These are phyloP conservation scores for Apiospora malaysiana DNA, from an alignment of 2,329 filamentous ascomycete genomes.

Conservation along the genomic window DNA sequence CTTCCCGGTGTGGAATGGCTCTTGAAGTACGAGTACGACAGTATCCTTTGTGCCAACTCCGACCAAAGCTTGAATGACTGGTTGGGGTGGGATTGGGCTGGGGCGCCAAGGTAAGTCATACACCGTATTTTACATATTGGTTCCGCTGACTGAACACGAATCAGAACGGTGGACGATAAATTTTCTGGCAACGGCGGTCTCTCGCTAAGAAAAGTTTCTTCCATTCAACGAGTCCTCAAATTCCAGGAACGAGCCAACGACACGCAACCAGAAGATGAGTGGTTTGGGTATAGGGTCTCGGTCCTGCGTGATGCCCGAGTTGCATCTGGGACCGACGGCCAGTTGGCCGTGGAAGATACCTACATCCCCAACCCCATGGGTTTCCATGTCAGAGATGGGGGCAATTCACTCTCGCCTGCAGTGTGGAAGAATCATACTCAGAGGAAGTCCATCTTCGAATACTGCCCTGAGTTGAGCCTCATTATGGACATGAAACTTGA, in stretches of 20 bases:
- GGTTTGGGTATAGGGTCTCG: conserved; percentile 57
- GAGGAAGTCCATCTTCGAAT: conserved; percentile 56
- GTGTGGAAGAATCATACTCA: conserved; percentile 54
- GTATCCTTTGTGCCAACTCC: conserved; percentile 61
- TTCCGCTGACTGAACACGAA: conserved; percentile 16
- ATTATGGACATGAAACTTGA: conserved; percentile 64
- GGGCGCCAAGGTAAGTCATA: conserved; percentile 51
- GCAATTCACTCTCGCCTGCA: conserved; percentile 45
- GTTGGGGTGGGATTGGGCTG: conserved; percentile 61
- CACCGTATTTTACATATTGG: not conserved
- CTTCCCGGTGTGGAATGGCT: conserved; percentile 59
- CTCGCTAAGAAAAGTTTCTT: conserved; percentile 57
- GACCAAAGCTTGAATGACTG: conserved; percentile 57
- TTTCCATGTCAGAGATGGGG: conserved; percentile 56
- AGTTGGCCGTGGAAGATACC: conserved; percentile 56
- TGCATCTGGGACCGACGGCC: conserved; percentile 45
- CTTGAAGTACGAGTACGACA: conserved; percentile 61
- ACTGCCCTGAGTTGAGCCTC: conserved; percentile 62
- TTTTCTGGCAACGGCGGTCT: conserved; percentile 61
- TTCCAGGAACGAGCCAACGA: conserved; percentile 58
- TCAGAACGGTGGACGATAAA: conserved; percentile 46
- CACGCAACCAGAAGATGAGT: conserved; percentile 59
- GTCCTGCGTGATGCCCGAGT: conserved; percentile 55
- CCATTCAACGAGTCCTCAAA: conserved; percentile 53
- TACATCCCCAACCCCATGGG: conserved; percentile 59